Percentiles rank a stretch among this genome's conserved stretches.
Evolutionary conservation across 208 protist species (phyloP).

Genomic region (Trypanosoma brucei): DNA sequence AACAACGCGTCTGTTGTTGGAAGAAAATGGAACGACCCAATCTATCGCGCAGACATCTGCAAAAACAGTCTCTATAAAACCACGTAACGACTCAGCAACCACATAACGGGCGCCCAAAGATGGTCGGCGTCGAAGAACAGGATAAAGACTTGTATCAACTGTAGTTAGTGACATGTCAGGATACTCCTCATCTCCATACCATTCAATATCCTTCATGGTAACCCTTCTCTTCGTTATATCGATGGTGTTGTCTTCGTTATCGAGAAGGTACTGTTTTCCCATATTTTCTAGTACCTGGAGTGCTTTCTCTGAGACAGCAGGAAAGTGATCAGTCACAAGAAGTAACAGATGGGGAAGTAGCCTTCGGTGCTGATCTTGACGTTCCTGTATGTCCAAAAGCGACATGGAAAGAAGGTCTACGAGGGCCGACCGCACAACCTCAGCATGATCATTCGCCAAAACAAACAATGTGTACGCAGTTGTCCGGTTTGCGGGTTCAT

Average conservation of each 20-base stretch:
- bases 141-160: slow-evolving; percentile 24
- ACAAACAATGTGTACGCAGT: slow-evolving; percentile 61
- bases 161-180: slow-evolving; percentile 50
- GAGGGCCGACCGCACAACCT: slow-evolving; percentile 56
- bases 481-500: slow-evolving; percentile 59
- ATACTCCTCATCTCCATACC: slow-evolving; percentile 90
- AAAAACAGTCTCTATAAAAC: slow-evolving; percentile 64
- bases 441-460: slow-evolving; percentile 80
- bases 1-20: slow-evolving; percentile 75
- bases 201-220: slow-evolving; percentile 90
- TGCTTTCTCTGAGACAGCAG: slow-evolving; percentile 45
- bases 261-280: slow-evolving; percentile 73
- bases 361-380: slow-evolving; percentile 68
- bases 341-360: slow-evolving; percentile 81
- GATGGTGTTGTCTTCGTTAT: slow-evolving; percentile 88
- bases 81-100: slow-evolving; percentile 64
- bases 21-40: slow-evolving; percentile 87
- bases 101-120: slow-evolving; percentile 74
- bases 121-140: slow-evolving; percentile 51
- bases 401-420: slow-evolving; percentile 51
- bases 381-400: slow-evolving; percentile 76
- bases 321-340: slow-evolving; percentile 67
- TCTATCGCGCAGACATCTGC: slow-evolving; percentile 74
- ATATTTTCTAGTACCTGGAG: slow-evolving; percentile 44
- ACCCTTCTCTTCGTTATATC: slow-evolving; percentile 73